phyloP scores from a whole-genome alignment of 176 grass and related monocot genomes.

The Oryza officinalis region DNA sequence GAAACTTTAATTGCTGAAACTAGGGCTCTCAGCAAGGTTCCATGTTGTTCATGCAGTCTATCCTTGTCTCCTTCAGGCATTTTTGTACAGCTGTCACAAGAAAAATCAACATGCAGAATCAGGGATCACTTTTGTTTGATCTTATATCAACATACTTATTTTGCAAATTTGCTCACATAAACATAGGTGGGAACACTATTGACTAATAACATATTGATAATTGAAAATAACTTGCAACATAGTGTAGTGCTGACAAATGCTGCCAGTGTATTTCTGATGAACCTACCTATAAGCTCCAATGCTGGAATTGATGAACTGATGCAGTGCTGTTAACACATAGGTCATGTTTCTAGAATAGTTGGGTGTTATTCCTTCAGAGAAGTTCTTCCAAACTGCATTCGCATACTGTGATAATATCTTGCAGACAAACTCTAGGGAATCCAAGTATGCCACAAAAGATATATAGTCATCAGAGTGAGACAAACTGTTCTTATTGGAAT shows the following conservation, averaged over 20 bases:
- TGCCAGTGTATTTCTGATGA: neutral
- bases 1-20: conserved; percentile 67
- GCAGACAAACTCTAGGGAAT: conserved; percentile 73
- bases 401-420: conserved; percentile 56
- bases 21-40: conserved; percentile 58
- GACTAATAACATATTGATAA: neutral
- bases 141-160: neutral
- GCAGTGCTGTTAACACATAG: conserved; percentile 41
- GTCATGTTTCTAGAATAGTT: conserved; percentile 37
- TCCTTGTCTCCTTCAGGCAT: conserved; percentile 50
- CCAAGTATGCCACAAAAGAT: conserved; percentile 60
- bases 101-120: conserved; percentile 31
- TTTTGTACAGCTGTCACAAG: conserved; percentile 47
- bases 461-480: conserved; percentile 35
- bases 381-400: conserved; percentile 52
- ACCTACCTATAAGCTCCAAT: conserved; percentile 58
- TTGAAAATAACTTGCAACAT: neutral
- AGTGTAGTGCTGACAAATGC: neutral
- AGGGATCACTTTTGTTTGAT: conserved; percentile 18
- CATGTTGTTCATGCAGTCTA: conserved; percentile 45
- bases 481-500: conserved; percentile 30
- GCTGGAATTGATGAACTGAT: conserved; percentile 64
- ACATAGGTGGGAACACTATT: neutral
- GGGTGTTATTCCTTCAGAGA: conserved; percentile 48
- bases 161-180: neutral